These are phyloP conservation scores for Diplotaxis tenuifolia DNA, from an alignment of 345 rosid genomes.

Conservation along the genomic window DNA sequence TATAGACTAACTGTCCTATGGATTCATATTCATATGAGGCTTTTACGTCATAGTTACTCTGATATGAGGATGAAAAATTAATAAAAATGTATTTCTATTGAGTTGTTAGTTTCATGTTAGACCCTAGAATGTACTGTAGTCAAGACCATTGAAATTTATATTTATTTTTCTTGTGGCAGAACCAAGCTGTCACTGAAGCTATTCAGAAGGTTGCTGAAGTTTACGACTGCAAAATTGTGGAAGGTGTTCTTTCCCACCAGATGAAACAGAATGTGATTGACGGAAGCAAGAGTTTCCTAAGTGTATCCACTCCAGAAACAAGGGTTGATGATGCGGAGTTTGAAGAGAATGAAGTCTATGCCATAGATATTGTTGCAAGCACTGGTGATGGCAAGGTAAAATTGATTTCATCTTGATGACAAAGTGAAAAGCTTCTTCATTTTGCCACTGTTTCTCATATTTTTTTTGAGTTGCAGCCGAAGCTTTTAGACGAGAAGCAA, in stretches of 20 bases:
- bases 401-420: neutral
- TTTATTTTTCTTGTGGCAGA: constrained; percentile 49
- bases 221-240: constrained; percentile 94
- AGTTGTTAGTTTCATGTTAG: neutral
- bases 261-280: constrained; percentile 86
- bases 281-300: constrained; percentile 79
- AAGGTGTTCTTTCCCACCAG: constrained; percentile 96
- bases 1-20: neutral
- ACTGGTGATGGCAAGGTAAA: constrained; percentile 98
- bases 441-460: neutral
- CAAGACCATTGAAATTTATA: neutral
- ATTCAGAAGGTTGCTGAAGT: constrained; percentile 95
- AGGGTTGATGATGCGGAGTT: constrained; percentile 93
- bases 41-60: neutral
- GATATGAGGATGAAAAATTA: neutral
- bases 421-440: neutral
- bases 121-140: neutral
- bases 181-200: constrained; percentile 91
- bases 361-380: constrained; percentile 85
- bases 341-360: constrained; percentile 94
- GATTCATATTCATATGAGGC: neutral
- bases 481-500: constrained; percentile 89
- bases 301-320: constrained; percentile 72
- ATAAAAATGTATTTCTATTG: neutral
- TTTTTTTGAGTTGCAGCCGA: constrained; percentile 60